Percentiles rank a stretch among this genome's conserved stretches.
Evolutionary conservation across 371 early-diverging fungal genomes (phyloP).

Genomic region (Nematocida ironsii): DNA sequence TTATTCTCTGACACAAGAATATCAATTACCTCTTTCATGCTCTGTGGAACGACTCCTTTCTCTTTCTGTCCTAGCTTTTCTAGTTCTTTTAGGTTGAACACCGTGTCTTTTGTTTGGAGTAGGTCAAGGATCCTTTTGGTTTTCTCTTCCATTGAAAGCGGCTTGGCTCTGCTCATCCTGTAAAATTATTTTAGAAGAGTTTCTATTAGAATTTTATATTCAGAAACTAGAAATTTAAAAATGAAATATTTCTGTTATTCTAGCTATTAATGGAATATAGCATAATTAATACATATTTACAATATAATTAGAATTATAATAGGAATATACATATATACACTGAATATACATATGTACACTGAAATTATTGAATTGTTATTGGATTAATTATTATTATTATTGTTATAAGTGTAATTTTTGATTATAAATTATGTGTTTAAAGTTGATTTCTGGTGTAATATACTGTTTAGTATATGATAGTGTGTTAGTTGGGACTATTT

Average conservation of each 20-base stretch:
- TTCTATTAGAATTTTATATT: too few relatives aligned
- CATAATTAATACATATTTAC: background rate
- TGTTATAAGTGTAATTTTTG: too few relatives aligned
- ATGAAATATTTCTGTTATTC: too few relatives aligned
- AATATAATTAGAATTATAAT: background rate
- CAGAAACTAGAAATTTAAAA: too few relatives aligned
- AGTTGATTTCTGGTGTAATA: too few relatives aligned
- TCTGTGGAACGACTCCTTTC: conserved; percentile 79
- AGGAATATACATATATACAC: too few relatives aligned
- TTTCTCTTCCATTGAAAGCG: conserved; percentile 49
- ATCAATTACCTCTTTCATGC: conserved; percentile 83
- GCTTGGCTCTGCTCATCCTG: conserved; percentile 55
- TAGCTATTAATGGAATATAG: background rate
- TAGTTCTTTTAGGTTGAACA: conserved; percentile 74
- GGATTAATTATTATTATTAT: too few relatives aligned
- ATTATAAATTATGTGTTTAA: too few relatives aligned
- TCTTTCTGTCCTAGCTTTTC: conserved; percentile 80
- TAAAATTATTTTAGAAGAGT: conserved; percentile 15
- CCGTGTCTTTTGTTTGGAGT: conserved; percentile 5
- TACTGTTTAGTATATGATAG: too few relatives aligned
- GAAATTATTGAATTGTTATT: too few relatives aligned
- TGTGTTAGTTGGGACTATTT: too few relatives aligned
- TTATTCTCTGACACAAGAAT: conserved; percentile 81
- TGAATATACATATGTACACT: too few relatives aligned
- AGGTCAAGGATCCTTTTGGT: conserved; percentile 25